These are phyloP conservation scores for Mortierella hygrophila DNA, from an alignment of 192 early-diverging fungal genomes.

Conservation along the genomic window DNA sequence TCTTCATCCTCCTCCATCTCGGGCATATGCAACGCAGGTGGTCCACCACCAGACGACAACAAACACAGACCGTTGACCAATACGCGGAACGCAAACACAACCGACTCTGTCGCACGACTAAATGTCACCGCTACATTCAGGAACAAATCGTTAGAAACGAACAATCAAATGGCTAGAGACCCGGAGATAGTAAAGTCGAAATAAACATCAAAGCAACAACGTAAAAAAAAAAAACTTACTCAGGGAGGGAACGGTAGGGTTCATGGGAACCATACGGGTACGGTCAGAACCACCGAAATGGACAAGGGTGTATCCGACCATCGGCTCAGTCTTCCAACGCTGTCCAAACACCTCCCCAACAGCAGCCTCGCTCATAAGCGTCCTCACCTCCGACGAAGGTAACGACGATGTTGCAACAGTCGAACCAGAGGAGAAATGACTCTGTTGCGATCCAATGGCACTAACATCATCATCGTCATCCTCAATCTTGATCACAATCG, in stretches of 20 bases:
- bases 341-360: slow-evolving; percentile 50
- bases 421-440: not conserved
- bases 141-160: not conserved
- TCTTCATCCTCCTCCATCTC: slow-evolving; percentile 35
- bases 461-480: slow-evolving; percentile 38
- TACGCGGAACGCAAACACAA: slow-evolving; percentile 37
- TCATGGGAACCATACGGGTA: slow-evolving; percentile 52
- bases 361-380: slow-evolving; percentile 36
- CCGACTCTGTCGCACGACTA: slow-evolving; percentile 10
- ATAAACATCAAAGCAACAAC: not conserved
- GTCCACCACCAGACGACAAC: slow-evolving; percentile 39
- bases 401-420: not conserved
- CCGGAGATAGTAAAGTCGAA: not conserved
- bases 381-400: slow-evolving; percentile 15
- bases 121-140: slow-evolving; percentile 26
- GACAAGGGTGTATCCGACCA: slow-evolving; percentile 45
- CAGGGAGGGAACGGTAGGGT: slow-evolving; percentile 40
- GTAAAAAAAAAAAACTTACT: slow-evolving; percentile 21
- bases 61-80: slow-evolving; percentile 45
- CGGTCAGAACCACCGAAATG: slow-evolving; percentile 49
- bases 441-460: not conserved
- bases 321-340: slow-evolving; percentile 43
- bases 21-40: slow-evolving; percentile 42
- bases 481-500: slow-evolving; percentile 42
- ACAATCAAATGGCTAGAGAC: not conserved